Evolutionary conservation across 441 rosid genomes (phyloP).

Genomic region (Monsonia emarginata): DNA sequence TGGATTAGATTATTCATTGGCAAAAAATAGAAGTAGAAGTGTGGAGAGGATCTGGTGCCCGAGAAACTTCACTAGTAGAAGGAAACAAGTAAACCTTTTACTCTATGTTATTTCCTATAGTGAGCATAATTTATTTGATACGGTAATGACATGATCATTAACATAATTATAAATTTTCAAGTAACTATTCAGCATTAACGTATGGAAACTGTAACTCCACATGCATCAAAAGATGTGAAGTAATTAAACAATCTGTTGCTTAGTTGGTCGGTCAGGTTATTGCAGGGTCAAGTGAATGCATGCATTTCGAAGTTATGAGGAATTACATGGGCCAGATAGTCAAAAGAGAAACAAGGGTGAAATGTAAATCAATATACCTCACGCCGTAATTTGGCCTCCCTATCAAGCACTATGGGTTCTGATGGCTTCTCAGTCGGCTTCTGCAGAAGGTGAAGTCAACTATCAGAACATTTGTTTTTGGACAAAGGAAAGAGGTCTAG

Average conservation of each 20-base stretch:
- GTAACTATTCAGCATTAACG: not conserved
- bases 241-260: slow-evolving; percentile 5
- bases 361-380: slow-evolving; percentile 35
- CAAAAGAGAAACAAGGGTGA: slow-evolving; percentile 2
- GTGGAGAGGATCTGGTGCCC: not conserved
- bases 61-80: not conserved
- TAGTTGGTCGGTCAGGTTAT: not conserved
- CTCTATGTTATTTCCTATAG: not conserved
- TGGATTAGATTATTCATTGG: not conserved
- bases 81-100: not conserved
- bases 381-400: slow-evolving; percentile 43
- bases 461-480: slow-evolving; percentile 17
- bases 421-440: slow-evolving; percentile 26
- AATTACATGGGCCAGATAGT: not conserved
- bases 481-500: slow-evolving; percentile 7
- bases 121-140: not conserved
- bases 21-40: not conserved
- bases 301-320: slow-evolving; percentile 4
- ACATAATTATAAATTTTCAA: not conserved
- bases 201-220: not conserved
- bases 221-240: not conserved
- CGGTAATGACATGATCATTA: not conserved
- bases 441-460: slow-evolving; percentile 32
- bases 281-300: slow-evolving; percentile 8
- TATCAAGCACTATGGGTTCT: slow-evolving; percentile 22